Percentiles rank a stretch among this genome's conserved stretches.
phyloP scores from a whole-genome alignment of 2,329 filamentous ascomycete genomes.

The Ascochyta clinopodiicola region DNA sequence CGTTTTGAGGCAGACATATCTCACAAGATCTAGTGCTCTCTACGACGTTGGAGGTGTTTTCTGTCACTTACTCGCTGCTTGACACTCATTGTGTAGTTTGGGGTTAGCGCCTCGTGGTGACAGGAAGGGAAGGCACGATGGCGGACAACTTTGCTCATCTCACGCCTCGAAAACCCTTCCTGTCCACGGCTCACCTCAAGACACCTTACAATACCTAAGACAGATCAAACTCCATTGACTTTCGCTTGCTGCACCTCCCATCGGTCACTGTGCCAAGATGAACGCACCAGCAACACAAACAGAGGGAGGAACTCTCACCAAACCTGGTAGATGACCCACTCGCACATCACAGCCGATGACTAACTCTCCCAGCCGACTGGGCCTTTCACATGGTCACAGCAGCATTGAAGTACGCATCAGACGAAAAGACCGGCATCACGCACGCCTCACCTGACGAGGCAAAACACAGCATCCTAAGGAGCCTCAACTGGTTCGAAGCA shows the following conservation, averaged over 20 bases:
- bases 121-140: not conserved
- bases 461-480: conserved; percentile 18
- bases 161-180: not conserved
- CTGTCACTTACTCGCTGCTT: not conserved
- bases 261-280: not conserved
- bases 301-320: conserved; percentile 13
- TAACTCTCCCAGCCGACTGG: conserved; percentile 20
- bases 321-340: conserved; percentile 14
- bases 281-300: conserved; percentile 6
- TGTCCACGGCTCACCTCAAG: no score
- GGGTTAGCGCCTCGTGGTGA: not conserved
- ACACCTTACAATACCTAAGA: no score
- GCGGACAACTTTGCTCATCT: not conserved
- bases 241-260: not conserved
- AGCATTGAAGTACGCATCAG: conserved; percentile 16
- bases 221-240: not conserved
- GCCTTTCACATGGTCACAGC: conserved; percentile 20
- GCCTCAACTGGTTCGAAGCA: conserved; percentile 24
- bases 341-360: not conserved
- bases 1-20: not conserved
- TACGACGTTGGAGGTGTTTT: no score
- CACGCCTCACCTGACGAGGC: conserved; percentile 18
- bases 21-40: not conserved
- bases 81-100: not conserved
- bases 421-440: not conserved